Conservation (phyloP, 306 rosid genomes). For the Lathyrus oleraceus region DNA sequence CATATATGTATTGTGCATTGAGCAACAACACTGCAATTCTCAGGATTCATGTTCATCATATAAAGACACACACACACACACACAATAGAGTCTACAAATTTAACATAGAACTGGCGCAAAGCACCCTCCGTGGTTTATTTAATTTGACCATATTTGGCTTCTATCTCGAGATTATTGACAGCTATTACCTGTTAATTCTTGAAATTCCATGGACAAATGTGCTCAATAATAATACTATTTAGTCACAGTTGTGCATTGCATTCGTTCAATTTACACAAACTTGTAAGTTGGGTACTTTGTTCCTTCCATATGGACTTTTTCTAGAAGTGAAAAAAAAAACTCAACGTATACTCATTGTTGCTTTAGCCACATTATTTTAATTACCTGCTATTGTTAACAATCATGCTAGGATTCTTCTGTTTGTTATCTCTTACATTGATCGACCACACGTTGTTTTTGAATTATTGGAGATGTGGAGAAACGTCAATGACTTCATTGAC, state of each 20-base stretch:
- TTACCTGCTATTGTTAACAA: slow-evolving; percentile 8
- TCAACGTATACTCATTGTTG: slow-evolving; percentile 17
- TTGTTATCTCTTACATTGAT: slow-evolving; percentile 14
- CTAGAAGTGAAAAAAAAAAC: slow-evolving; percentile 2
- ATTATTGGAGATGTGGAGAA: slow-evolving; percentile 28
- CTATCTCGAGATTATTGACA: slow-evolving; percentile 28
- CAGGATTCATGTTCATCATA: not conserved
- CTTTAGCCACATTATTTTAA: slow-evolving; percentile 9
- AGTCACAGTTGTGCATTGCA: slow-evolving; percentile 10
- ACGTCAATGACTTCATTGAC: slow-evolving; percentile 24
- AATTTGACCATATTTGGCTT: not conserved
- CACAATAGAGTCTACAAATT: slow-evolving; percentile 5
- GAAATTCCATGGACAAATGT: slow-evolving; percentile 14
- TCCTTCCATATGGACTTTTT: not conserved
- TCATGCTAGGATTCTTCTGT: slow-evolving; percentile 15
- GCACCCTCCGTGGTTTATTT: slow-evolving; percentile 31
- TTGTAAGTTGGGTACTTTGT: not conserved
- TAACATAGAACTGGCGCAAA: slow-evolving; percentile 21
- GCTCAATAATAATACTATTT: slow-evolving; percentile 5
- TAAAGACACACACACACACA: slow-evolving; percentile 3
- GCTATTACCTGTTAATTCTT: slow-evolving; percentile 10
- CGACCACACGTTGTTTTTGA: not conserved
- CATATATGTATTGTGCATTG: slow-evolving; percentile 15
- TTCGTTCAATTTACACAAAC: slow-evolving; percentile 8
- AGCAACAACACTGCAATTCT: slow-evolving; percentile 13